Evolutionary conservation across 2,329 filamentous ascomycete species (phyloP).

Genomic region (Apiospora phragmitis): DNA sequence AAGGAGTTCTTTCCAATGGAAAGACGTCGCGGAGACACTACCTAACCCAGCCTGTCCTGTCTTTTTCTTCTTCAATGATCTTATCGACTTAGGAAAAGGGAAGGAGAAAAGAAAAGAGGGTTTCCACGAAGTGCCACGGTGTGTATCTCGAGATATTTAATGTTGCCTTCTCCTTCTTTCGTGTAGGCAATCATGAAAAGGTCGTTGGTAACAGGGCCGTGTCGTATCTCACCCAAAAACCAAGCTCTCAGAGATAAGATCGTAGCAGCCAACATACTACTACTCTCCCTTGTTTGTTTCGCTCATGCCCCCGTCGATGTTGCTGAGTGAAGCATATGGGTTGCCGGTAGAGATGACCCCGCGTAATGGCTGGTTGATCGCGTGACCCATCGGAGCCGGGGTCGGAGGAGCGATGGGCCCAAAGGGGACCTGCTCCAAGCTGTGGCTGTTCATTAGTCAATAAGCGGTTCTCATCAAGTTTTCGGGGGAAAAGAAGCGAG

Average conservation of each 20-base stretch:
- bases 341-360: slow-evolving; percentile 19
- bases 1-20: background rate
- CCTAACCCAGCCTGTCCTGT: background rate
- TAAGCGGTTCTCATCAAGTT: background rate
- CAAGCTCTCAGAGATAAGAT: background rate
- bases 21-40: background rate
- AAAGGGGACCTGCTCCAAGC: slow-evolving; percentile 30
- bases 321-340: slow-evolving; percentile 28
- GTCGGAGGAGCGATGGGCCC: slow-evolving; percentile 32
- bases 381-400: slow-evolving; percentile 14
- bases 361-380: background rate
- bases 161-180: background rate
- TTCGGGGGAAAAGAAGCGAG: background rate
- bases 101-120: background rate
- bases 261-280: background rate
- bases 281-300: background rate
- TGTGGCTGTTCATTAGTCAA: slow-evolving; percentile 9
- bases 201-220: background rate
- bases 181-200: background rate
- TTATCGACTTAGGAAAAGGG: background rate
- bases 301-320: slow-evolving; percentile 19
- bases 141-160: background rate
- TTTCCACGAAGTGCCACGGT: background rate
- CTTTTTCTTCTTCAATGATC: background rate
- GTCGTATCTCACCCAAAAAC: background rate